A percentile compares a stretch with the other conserved stretches of the same genome.
Conservation (phyloP, 139 green algal genomes). For the Ettlia oleoabundans region DNA sequence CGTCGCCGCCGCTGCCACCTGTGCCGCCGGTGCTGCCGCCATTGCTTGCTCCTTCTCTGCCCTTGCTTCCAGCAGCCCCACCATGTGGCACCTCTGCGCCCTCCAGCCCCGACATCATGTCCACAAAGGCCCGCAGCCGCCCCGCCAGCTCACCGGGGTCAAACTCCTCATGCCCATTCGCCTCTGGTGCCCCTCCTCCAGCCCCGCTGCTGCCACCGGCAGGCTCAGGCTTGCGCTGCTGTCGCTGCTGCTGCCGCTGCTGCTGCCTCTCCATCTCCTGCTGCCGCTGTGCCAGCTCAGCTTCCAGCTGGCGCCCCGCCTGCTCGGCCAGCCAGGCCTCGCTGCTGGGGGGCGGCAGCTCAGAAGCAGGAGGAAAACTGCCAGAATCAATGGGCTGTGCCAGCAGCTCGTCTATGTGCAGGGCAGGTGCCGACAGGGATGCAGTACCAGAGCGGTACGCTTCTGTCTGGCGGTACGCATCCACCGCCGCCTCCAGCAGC, state of each 20-base stretch:
- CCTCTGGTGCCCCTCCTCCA: too few species aligned
- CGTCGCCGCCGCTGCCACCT: background rate
- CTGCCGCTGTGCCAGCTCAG: slow-evolving; percentile 48
- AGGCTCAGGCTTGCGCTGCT: too few species aligned
- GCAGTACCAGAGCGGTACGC: slow-evolving; percentile 7
- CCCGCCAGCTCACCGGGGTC: slow-evolving; percentile 56
- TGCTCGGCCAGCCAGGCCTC: slow-evolving; percentile 57
- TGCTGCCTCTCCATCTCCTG: slow-evolving; percentile 24
- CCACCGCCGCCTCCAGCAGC: slow-evolving; percentile 10
- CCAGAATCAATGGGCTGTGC: background rate
- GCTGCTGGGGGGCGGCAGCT: slow-evolving; percentile 43
- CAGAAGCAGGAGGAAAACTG: background rate
- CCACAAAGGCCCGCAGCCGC: slow-evolving; percentile 60
- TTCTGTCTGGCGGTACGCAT: slow-evolving; percentile 31
- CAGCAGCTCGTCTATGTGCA: slow-evolving; percentile 11
- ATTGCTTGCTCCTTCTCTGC: too few species aligned
- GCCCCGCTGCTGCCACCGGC: too few species aligned
- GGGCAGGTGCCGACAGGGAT: slow-evolving; percentile 14
- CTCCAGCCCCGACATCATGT: slow-evolving; percentile 48
- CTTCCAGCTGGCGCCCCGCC: slow-evolving; percentile 48
- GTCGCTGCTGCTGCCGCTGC: background rate
- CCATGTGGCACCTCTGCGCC: slow-evolving; percentile 55
- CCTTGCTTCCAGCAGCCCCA: too few species aligned
- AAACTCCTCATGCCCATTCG: slow-evolving; percentile 27
- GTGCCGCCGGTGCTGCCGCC: background rate